These are phyloP conservation scores for Aquilaria sinensis DNA, from an alignment of 345 rosid species.

Conservation along the genomic window DNA sequence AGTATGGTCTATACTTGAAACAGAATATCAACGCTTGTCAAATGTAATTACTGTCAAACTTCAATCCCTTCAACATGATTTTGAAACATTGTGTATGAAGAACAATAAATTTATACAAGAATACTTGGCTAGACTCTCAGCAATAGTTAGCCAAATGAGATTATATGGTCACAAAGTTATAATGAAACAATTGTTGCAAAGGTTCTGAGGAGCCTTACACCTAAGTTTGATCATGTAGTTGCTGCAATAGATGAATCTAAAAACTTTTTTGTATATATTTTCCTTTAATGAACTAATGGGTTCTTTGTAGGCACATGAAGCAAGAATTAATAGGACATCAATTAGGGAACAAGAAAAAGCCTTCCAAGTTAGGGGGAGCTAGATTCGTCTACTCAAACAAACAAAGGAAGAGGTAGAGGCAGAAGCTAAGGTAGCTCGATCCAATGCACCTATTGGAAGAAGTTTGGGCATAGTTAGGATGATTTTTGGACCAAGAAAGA, in stretches of 20 bases:
- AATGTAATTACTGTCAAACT: not conserved
- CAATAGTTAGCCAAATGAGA: not conserved
- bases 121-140: not conserved
- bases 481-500: not conserved
- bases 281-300: constrained; percentile 16
- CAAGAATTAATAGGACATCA: not conserved
- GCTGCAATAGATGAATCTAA: constrained; percentile 13
- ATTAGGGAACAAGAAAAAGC: not conserved
- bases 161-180: not conserved
- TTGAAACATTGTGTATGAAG: not conserved
- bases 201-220: not conserved
- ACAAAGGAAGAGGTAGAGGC: not conserved
- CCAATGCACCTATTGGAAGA: not conserved
- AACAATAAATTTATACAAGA: not conserved
- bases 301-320: constrained; percentile 11
- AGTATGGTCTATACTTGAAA: not conserved
- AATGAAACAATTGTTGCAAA: constrained; percentile 1
- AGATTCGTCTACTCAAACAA: not conserved
- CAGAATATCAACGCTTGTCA: not conserved
- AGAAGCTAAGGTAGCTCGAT: not conserved
- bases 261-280: not conserved
- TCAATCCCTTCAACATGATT: not conserved
- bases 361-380: not conserved
- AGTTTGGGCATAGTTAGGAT: not conserved
- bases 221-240: constrained; percentile 10